Evolutionary conservation across 768 basidiomycete species (phyloP).

Genomic region (Strobilomyces dryophilus): DNA sequence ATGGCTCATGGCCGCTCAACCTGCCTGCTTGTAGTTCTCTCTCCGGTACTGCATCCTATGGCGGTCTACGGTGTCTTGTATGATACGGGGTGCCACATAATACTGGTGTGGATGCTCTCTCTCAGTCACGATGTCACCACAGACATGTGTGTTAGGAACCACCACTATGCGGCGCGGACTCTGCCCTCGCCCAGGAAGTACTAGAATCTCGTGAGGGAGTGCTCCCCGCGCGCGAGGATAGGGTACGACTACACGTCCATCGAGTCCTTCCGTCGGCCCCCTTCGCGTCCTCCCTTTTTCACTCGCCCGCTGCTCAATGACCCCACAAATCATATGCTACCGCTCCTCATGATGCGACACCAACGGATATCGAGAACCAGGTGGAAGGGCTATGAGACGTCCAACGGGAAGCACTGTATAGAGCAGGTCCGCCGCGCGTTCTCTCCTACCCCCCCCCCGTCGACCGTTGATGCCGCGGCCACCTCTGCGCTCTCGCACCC

Average conservation of each 20-base stretch:
- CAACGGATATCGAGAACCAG: conserved; percentile 70
- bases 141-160: conserved; percentile 41
- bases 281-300: too few species aligned
- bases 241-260: conserved; percentile 52
- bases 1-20: not conserved
- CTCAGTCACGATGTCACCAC: conserved; percentile 68
- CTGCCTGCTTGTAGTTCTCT: not conserved
- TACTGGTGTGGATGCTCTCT: conserved; percentile 79
- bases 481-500: conserved; percentile 33
- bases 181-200: conserved; percentile 51
- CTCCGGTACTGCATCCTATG: not conserved
- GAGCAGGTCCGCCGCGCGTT: conserved; percentile 54
- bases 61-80: too few species aligned
- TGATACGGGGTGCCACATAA: conserved; percentile 66
- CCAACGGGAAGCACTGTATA: conserved; percentile 76
- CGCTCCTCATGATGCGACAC: conserved; percentile 83
- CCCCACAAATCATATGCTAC: too few species aligned
- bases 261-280: conserved; percentile 62
- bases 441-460: not conserved
- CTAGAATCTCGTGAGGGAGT: conserved; percentile 54
- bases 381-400: conserved; percentile 62
- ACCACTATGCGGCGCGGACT: conserved; percentile 4
- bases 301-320: too few species aligned
- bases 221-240: conserved; percentile 54
- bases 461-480: not conserved